phyloP scores from a whole-genome alignment of 352 stramenopile species.

The Pythium aphanidermatum region DNA sequence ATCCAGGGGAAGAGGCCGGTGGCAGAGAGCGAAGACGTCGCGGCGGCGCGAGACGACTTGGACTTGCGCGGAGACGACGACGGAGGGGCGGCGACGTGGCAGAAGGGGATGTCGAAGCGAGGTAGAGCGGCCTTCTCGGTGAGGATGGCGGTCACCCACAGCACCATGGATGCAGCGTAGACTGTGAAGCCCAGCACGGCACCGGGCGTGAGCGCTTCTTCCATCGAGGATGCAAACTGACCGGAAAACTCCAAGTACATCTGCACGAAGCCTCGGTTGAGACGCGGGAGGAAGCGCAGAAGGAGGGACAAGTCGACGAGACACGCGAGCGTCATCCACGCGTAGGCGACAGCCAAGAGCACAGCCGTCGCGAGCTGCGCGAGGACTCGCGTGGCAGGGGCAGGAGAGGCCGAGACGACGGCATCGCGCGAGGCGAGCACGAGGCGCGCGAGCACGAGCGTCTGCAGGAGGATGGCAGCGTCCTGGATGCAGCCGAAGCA shows the following conservation, averaged over 20 bases:
- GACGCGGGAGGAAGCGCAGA: slow-evolving; percentile 5
- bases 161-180: slow-evolving; percentile 1
- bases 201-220: background rate
- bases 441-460: slow-evolving; percentile 1
- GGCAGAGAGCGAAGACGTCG: no score
- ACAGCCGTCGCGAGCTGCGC: background rate
- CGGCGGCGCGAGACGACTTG: no score
- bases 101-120: background rate
- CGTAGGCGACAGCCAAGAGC: background rate
- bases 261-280: slow-evolving; percentile 9
- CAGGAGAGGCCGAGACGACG: background rate
- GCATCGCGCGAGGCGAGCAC: background rate
- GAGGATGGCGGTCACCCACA: slow-evolving; percentile 3
- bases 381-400: background rate
- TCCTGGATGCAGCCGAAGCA: slow-evolving; percentile 5
- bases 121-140: background rate
- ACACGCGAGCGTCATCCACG: slow-evolving; percentile 10
- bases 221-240: slow-evolving; percentile 10
- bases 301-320: slow-evolving; percentile 9
- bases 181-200: background rate
- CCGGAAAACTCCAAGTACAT: slow-evolving; percentile 10
- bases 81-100: no score
- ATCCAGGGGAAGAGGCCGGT: background rate
- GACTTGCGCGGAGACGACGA: no score
- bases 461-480: slow-evolving; percentile 9